Conservation (phyloP, 23 red algal species). For the Pyropia yezoensis region DNA sequence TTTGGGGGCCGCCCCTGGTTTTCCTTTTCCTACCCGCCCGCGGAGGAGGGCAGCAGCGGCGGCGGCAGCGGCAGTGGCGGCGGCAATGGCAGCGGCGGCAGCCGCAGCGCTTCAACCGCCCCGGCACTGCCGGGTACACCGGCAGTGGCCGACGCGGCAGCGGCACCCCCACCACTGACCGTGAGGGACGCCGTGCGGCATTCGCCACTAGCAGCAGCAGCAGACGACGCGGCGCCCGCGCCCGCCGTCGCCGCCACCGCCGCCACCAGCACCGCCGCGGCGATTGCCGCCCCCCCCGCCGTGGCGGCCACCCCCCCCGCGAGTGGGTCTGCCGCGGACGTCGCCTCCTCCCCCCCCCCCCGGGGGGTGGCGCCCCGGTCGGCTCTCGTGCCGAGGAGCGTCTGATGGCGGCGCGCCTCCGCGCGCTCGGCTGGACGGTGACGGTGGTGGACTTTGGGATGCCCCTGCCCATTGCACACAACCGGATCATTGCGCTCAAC, state of each 20-base stretch:
- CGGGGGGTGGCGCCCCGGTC: too few relatives aligned
- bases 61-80: background rate
- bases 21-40: background rate
- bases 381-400: conserved; percentile 7
- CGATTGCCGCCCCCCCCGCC: too few relatives aligned
- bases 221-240: too few relatives aligned
- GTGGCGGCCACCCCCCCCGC: conserved; percentile 4
- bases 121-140: too few relatives aligned
- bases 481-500: conserved; percentile 53
- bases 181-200: too few relatives aligned
- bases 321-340: background rate
- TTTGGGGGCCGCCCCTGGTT: conserved; percentile 7
- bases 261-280: too few relatives aligned
- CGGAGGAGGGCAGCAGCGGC: background rate
- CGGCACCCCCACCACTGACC: too few relatives aligned
- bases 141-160: too few relatives aligned
- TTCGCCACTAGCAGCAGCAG: too few relatives aligned
- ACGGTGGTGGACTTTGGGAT: conserved; percentile 44
- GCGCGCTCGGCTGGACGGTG: conserved; percentile 30
- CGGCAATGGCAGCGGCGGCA: background rate
- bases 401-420: conserved; percentile 23
- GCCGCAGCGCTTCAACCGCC: too few relatives aligned
- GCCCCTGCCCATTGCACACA: conserved; percentile 46
- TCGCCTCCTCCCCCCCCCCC: background rate
- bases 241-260: too few relatives aligned